Base-by-base conservation (phyloP, 164 flowering plant genomes). In the Annona squamosa region DNA sequence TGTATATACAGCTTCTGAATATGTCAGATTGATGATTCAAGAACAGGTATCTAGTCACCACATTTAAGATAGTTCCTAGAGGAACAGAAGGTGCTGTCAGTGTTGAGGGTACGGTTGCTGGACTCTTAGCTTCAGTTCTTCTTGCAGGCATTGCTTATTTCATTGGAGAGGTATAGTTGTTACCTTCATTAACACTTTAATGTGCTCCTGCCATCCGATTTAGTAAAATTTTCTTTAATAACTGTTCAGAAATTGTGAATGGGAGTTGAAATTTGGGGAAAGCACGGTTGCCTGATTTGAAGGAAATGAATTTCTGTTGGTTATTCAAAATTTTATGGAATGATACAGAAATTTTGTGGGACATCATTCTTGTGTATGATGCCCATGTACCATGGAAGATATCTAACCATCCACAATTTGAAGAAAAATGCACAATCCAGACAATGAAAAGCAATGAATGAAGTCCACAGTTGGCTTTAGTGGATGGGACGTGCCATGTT, bases 81-180 rank as follows among this genome's bases (percentile, higher is more conserved):
- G 98, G 98, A 80, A 95, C 97, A 17, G 99, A 93, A 85, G 99
- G 99, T 70, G 98, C 98, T 77, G 91, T 95, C 4, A 95, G 98
- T 79, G 79, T 87, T 48, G 99, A 95, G 78, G 99, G 99, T 83
- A 95, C 99, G 59, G 6, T 88, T 70, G 94, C 99, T 71, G 99
- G 99, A 64, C 73, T 93, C 73, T 43, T 93, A 37, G 99, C 92
- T 69, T 86, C 98, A 67, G 64, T 86, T 71, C 65, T 86, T 78
- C 96, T 95, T 83, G 94, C 97, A 41, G 84, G 72, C 64, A 77
- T 86, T 85, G 91, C 90, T 75, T 87, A 75, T 84, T 75, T 86
- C 66, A 45, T 85, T 77, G 90, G 91, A 75, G 69, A 87, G 96
- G 99, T 95, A 83, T 61, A 62, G 18, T 12, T 45, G 66, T 10